phyloP scores from a whole-genome alignment of 345 rosid species.

The Syzygium grande region DNA sequence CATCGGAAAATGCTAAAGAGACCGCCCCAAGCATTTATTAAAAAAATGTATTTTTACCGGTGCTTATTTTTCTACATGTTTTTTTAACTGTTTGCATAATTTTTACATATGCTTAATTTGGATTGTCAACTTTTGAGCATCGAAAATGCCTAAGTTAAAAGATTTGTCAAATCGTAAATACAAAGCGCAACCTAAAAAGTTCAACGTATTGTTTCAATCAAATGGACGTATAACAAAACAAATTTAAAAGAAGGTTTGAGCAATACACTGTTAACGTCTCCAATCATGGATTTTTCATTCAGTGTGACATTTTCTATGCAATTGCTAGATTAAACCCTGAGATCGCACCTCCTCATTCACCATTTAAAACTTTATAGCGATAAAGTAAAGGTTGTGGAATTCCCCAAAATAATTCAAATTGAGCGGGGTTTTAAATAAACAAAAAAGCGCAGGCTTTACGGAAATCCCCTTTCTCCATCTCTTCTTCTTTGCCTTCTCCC shows the following conservation, averaged over 20 bases:
- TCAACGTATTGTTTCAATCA: not conserved
- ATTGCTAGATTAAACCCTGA: no score
- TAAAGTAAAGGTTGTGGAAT: not conserved
- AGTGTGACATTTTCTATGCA: not conserved
- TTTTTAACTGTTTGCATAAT: not conserved
- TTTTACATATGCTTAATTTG: not conserved
- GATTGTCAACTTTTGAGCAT: not conserved
- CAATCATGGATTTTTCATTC: not conserved
- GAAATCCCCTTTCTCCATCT: accelerated
- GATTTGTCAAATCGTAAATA: not conserved
- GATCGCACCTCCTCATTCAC: no score
- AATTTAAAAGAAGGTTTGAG: no score
- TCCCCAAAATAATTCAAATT: not conserved
- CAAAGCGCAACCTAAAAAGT: no score
- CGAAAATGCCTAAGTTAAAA: not conserved
- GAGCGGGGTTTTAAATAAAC: not conserved
- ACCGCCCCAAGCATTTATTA: not conserved
- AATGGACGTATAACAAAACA: no score
- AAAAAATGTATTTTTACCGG: not conserved
- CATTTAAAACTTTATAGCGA: not conserved
- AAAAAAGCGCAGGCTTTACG: not conserved
- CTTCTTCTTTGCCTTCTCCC: not conserved
- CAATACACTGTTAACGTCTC: no score
- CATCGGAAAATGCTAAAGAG: not conserved
- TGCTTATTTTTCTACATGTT: not conserved